Percentiles rank a stretch among this genome's conserved stretches.
Conservation (phyloP, 164 flowering plant genomes). For the Tetracentron sinense region DNA sequence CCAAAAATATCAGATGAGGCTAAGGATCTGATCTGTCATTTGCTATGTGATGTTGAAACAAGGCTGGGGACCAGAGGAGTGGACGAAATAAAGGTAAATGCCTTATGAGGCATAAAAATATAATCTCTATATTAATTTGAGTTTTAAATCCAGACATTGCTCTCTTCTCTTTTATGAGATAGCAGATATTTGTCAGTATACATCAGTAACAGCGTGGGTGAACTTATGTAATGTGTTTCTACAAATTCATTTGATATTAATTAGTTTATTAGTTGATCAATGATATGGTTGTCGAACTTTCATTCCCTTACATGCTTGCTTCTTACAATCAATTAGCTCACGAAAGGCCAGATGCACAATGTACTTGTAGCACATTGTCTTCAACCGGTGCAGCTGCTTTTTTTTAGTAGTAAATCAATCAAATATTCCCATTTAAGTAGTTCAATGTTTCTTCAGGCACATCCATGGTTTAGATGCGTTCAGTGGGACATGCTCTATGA, state of each 20-base stretch:
- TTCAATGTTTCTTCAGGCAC: constrained; percentile 39
- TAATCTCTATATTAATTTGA: background rate
- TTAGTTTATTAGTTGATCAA: background rate
- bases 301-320: background rate
- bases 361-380: background rate
- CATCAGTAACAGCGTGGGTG: background rate
- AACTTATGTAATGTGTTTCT: background rate
- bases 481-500: constrained; percentile 72
- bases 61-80: constrained; percentile 79
- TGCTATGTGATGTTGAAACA: constrained; percentile 80
- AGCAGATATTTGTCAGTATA: background rate
- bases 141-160: background rate
- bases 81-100: constrained; percentile 75
- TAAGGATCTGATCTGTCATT: constrained; percentile 69
- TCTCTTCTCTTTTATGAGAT: background rate
- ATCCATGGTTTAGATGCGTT: constrained; percentile 62
- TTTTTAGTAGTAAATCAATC: background rate
- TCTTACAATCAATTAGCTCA: background rate
- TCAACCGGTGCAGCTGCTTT: background rate
- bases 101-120: background rate
- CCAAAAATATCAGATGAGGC: constrained; percentile 73
- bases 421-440: background rate
- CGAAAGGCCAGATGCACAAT: background rate
- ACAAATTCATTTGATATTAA: background rate
- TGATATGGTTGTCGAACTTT: background rate